A percentile compares a stretch with the other conserved stretches of the same genome.
phyloP scores from a whole-genome alignment of 805 yeast species.

The Komagataella phaffii region DNA sequence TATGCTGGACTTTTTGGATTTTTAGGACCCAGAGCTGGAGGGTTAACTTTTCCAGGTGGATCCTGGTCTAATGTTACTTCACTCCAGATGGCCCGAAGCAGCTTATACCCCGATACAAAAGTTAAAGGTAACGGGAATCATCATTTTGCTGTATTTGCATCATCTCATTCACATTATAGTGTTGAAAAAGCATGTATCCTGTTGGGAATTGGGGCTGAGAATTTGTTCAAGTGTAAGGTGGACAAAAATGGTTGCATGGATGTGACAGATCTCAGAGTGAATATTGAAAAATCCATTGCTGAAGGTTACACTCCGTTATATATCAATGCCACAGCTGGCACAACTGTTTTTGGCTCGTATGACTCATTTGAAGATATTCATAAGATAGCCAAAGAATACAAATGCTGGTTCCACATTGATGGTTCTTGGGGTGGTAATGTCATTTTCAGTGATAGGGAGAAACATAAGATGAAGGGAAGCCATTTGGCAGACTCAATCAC shows the following conservation, averaged over 20 bases:
- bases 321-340: slow-evolving; percentile 77
- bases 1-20: slow-evolving; percentile 62
- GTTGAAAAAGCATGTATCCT: slow-evolving; percentile 73
- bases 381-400: slow-evolving; percentile 34
- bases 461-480: slow-evolving; percentile 37
- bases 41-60: slow-evolving; percentile 78
- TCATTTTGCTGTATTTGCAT: slow-evolving; percentile 58
- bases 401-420: slow-evolving; percentile 74
- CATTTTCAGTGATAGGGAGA: slow-evolving; percentile 41
- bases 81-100: slow-evolving; percentile 61
- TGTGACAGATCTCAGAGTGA: slow-evolving; percentile 26
- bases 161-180: slow-evolving; percentile 66
- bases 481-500: slow-evolving; percentile 66
- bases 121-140: slow-evolving; percentile 35
- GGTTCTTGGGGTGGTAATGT: slow-evolving; percentile 91
- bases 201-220: slow-evolving; percentile 51
- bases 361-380: slow-evolving; percentile 52
- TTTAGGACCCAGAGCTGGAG: slow-evolving; percentile 47
- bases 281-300: slow-evolving; percentile 25
- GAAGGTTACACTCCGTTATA: slow-evolving; percentile 64
- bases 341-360: slow-evolving; percentile 77
- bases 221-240: slow-evolving; percentile 53
- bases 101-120: slow-evolving; percentile 58
- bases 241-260: slow-evolving; percentile 43
- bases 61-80: slow-evolving; percentile 78